Percentiles rank a stretch among this genome's conserved stretches.
These are phyloP conservation scores for Candida sphagnicola DNA, from an alignment of 805 yeast genomes.

Conservation along the genomic window DNA sequence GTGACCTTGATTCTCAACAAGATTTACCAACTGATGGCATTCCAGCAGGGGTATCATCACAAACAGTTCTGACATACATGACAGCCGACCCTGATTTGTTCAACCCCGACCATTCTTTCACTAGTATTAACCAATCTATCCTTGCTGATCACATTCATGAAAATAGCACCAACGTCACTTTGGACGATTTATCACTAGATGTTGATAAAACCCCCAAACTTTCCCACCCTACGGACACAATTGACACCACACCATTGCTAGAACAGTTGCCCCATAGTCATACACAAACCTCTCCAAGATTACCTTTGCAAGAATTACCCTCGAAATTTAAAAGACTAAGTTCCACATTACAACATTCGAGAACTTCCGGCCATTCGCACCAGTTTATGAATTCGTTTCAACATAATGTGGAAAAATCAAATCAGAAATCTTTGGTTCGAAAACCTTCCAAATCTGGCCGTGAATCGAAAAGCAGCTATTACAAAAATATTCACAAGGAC, in stretches of 20 bases:
- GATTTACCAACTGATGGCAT: background rate
- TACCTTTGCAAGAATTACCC: constrained; percentile 33
- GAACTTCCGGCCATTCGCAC: constrained; percentile 37
- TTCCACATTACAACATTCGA: constrained; percentile 29
- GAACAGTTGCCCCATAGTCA: background rate
- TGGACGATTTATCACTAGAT: background rate
- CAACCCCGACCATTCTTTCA: background rate
- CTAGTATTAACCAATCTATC: background rate
- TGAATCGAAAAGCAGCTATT: constrained; percentile 12
- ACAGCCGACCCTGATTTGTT: background rate
- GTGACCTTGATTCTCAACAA: background rate
- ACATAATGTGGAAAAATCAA: constrained; percentile 28
- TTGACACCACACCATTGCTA: background rate
- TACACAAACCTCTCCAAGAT: constrained; percentile 5
- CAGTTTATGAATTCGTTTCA: constrained; percentile 36
- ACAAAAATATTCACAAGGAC: constrained; percentile 20
- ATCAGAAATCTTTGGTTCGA: no score
- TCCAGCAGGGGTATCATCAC: background rate
- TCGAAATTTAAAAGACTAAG: constrained; percentile 35
- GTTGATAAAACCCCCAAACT: background rate
- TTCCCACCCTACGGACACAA: background rate
- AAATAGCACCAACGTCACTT: background rate
- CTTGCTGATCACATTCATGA: background rate
- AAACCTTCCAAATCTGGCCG: constrained; percentile 4
- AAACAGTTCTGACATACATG: background rate